Evolutionary conservation across 148 eudicot species (phyloP).

Genomic region (Chenopodium suecicum): DNA sequence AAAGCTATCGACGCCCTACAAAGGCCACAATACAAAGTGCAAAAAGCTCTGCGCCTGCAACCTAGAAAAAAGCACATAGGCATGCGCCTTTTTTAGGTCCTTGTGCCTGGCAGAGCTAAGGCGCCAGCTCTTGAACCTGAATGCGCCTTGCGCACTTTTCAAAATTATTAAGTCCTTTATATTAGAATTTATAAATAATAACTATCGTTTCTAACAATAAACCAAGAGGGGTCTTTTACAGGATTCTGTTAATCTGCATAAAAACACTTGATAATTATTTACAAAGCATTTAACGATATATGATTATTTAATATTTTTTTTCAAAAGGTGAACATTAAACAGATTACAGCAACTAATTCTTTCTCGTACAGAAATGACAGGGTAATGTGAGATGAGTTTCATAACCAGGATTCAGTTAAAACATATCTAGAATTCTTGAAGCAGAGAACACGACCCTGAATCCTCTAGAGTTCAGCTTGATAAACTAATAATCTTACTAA

Average conservation of each 20-base stretch:
- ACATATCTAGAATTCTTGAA: constrained; percentile 1
- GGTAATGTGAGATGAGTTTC: background rate
- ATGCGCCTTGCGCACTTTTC: too few relatives aligned
- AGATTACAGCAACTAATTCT: background rate
- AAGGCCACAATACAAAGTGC: too few relatives aligned
- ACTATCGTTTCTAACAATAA: background rate
- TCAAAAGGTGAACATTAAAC: background rate
- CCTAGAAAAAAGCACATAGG: too few relatives aligned
- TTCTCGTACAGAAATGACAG: background rate
- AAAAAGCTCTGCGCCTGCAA: too few relatives aligned
- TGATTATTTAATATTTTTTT: background rate
- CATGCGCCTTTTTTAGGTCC: too few relatives aligned
- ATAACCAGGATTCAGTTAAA: background rate
- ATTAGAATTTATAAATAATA: background rate
- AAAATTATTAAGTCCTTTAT: background rate
- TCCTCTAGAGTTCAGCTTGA: background rate
- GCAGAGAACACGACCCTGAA: background rate
- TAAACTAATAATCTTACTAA: background rate
- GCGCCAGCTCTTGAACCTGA: too few relatives aligned
- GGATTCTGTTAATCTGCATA: background rate
- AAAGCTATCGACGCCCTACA: too few relatives aligned
- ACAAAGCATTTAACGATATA: background rate
- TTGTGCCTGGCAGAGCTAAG: too few relatives aligned
- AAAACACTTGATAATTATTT: background rate
- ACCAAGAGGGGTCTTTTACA: background rate